These are phyloP conservation scores for Leccinum arenicola DNA, from an alignment of 768 basidiomycete genomes.

Conservation along the genomic window DNA sequence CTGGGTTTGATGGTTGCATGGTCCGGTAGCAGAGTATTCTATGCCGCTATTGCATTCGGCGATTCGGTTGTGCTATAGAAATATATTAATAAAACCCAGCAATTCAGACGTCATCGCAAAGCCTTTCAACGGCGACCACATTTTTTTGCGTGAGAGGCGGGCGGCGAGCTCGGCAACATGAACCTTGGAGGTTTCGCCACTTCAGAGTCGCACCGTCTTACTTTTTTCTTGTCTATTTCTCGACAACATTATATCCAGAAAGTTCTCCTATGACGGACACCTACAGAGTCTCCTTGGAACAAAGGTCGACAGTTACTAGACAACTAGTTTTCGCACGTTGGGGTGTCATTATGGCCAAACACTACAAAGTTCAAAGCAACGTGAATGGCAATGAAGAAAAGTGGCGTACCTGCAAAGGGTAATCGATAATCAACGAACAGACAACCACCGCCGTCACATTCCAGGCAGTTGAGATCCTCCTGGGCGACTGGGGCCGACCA, in stretches of 20 bases:
- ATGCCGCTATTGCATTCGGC: not conserved
- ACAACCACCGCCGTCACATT: not conserved
- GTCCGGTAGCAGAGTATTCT: not conserved
- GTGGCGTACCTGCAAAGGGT: not conserved
- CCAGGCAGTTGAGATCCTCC: not conserved
- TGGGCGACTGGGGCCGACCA: not conserved
- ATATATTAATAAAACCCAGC: not conserved
- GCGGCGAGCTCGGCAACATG: not conserved
- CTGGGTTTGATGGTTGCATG: not conserved
- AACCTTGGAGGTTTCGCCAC: not conserved
- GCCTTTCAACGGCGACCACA: not conserved
- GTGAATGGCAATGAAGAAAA: not conserved
- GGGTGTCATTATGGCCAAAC: constrained; percentile 1
- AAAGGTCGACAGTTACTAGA: not conserved
- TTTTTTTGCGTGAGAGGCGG: constrained; percentile 4
- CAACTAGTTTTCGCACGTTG: not conserved
- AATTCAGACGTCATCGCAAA: not conserved
- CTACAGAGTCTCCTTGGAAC: not conserved
- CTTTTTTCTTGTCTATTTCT: not conserved
- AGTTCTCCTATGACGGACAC: not conserved
- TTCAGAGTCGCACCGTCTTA: not conserved
- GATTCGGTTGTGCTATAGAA: not conserved
- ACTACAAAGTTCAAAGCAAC: not conserved
- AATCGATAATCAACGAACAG: constrained; percentile 5
- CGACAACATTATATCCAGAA: not conserved